Percentiles rank a stretch among this genome's conserved stretches.
Evolutionary conservation across 768 basidiomycete species (phyloP).

Genomic region (Mycena capillaripes): DNA sequence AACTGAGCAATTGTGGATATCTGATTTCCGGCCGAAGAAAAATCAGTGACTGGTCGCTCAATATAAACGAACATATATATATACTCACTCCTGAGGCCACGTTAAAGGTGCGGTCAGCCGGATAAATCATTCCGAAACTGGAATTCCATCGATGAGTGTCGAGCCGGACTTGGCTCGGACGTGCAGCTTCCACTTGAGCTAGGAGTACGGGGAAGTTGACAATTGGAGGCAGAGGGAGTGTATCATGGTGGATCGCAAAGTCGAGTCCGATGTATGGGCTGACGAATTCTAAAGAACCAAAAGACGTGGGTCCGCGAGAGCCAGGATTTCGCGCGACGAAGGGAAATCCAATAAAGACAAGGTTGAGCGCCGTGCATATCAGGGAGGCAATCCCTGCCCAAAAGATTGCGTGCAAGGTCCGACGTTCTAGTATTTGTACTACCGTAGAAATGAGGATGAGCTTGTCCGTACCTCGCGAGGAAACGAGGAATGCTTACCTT

Average conservation of each 20-base stretch:
- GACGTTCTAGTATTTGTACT: not conserved
- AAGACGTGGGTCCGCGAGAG: not conserved
- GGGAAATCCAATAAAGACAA: not conserved
- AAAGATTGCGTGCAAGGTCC: not conserved
- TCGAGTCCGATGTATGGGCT: not conserved
- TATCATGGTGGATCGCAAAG: too few species aligned
- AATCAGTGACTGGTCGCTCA: too few species aligned
- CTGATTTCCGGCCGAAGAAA: not conserved
- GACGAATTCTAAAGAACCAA: not conserved
- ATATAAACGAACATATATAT: not conserved
- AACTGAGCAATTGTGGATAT: slow-evolving; percentile 29
- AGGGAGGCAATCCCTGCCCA: not conserved
- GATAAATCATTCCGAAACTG: not conserved
- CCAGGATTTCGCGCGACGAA: not conserved
- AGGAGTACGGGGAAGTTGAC: too few species aligned
- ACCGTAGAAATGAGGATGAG: not conserved
- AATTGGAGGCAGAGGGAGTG: too few species aligned
- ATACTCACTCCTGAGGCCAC: not conserved
- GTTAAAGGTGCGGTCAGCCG: not conserved
- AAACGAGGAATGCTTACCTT: not conserved
- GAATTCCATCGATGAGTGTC: slow-evolving; percentile 5
- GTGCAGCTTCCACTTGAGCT: not conserved
- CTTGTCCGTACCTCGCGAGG: not conserved
- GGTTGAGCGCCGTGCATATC: not conserved
- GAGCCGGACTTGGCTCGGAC: not conserved